Conservation (phyloP, 345 rosid genomes). For the Hypericum perforatum region DNA sequence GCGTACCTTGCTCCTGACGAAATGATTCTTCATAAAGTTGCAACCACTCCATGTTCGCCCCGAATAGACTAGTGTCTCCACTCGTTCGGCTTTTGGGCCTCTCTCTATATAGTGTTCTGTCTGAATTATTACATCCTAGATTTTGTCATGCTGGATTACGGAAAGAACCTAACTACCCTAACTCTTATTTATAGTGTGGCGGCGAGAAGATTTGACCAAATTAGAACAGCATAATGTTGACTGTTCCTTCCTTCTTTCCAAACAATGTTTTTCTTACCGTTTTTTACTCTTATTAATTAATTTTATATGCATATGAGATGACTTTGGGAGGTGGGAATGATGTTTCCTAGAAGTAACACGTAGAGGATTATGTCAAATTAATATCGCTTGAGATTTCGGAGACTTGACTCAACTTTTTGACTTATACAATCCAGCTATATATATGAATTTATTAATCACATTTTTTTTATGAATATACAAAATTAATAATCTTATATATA, state of each 20-base stretch:
- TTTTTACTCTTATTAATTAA: too few species aligned
- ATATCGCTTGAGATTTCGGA: too few species aligned
- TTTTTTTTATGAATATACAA: too few species aligned
- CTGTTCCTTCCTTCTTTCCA: slow-evolving; percentile 5
- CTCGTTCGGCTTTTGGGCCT: background rate
- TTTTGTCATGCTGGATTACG: background rate
- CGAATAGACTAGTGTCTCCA: slow-evolving; percentile 2
- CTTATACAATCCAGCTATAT: too few species aligned
- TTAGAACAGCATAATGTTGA: slow-evolving; percentile 22
- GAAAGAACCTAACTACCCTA: background rate
- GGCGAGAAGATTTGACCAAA: slow-evolving; percentile 21
- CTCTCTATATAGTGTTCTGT: background rate
- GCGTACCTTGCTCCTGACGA: slow-evolving; percentile 1
- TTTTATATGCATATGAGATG: too few species aligned
- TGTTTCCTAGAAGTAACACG: too few species aligned
- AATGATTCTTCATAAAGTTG: slow-evolving; percentile 22
- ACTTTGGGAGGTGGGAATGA: too few species aligned
- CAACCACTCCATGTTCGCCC: slow-evolving; percentile 17
- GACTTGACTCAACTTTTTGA: too few species aligned
- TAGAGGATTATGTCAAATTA: too few species aligned
- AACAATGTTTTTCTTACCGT: too few species aligned
- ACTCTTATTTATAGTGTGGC: background rate
- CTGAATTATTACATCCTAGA: background rate
- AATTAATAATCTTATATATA: too few species aligned
- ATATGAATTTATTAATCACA: too few species aligned